Conservation (phyloP, 2,329 filamentous ascomycete species). For the Aspergillus calidoustus region DNA sequence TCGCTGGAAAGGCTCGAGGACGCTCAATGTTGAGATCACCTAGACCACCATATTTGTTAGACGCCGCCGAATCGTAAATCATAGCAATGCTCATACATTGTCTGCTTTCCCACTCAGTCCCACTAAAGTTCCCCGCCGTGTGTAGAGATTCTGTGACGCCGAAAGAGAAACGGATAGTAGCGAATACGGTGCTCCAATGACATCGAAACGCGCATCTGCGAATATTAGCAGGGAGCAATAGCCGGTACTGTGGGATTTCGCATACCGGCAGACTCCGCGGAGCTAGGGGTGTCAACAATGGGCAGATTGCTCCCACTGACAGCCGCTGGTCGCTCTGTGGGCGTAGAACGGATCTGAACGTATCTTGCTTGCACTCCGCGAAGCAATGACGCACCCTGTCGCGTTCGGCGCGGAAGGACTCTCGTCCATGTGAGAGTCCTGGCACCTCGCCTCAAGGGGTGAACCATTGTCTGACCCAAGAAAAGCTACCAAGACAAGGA, state of each 20-base stretch:
- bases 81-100: constrained; percentile 64
- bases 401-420: constrained; percentile 33
- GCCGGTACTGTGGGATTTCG: background rate
- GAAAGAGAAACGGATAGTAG: constrained; percentile 91
- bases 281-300: constrained; percentile 42
- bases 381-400: constrained; percentile 28
- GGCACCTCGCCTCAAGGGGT: constrained; percentile 41
- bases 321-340: constrained; percentile 42
- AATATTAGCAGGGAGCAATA: constrained; percentile 22
- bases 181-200: constrained; percentile 88
- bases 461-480: constrained; percentile 39
- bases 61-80: constrained; percentile 9
- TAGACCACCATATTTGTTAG: constrained; percentile 41
- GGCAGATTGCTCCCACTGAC: constrained; percentile 44
- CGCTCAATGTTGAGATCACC: constrained; percentile 85
- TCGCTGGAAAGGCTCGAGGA: constrained; percentile 82
- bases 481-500: constrained; percentile 16
- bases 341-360: constrained; percentile 51
- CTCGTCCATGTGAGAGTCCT: constrained; percentile 39
- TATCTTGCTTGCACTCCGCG: constrained; percentile 38
- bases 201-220: constrained; percentile 90
- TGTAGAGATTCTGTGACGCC: constrained; percentile 91
- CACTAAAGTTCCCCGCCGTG: constrained; percentile 86
- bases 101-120: constrained; percentile 88
- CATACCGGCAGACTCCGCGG: constrained; percentile 49